Evolutionary conservation across 345 rosid species (phyloP).

Genomic region (Capsella bursapastoris): DNA sequence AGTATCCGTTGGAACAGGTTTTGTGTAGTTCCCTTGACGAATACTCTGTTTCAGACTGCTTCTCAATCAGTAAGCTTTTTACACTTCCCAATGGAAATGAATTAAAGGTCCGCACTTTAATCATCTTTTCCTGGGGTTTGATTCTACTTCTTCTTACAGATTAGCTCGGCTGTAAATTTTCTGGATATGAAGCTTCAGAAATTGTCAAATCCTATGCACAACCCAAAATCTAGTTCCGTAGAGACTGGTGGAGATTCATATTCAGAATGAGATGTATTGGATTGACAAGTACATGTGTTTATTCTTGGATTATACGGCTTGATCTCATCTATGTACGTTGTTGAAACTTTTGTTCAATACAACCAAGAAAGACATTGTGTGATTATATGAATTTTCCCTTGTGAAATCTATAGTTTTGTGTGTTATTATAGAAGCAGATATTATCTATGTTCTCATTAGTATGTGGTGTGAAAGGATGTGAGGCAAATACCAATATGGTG

Average conservation of each 20-base stretch:
- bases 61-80: slow-evolving; percentile 54
- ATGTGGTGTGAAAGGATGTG: neutral
- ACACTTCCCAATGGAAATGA: neutral
- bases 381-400: neutral
- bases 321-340: slow-evolving; percentile 4
- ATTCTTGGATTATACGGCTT: slow-evolving; percentile 4
- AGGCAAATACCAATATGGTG: neutral
- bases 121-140: neutral
- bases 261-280: slow-evolving; percentile 13
- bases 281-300: slow-evolving; percentile 5
- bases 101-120: no score
- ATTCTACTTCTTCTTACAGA: slow-evolving; percentile 26
- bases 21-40: slow-evolving; percentile 64
- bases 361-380: neutral
- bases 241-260: slow-evolving; percentile 2
- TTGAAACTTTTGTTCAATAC: neutral
- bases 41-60: slow-evolving; percentile 50
- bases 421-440: slow-evolving; percentile 1
- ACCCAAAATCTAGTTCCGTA: slow-evolving; percentile 3
- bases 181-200: slow-evolving; percentile 35
- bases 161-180: slow-evolving; percentile 24
- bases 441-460: neutral
- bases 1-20: slow-evolving; percentile 49
- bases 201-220: slow-evolving; percentile 19
- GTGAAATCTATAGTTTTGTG: neutral